Evolutionary conservation across 768 basidiomycete genomes (phyloP).

Genomic region (Trametes cingulata): DNA sequence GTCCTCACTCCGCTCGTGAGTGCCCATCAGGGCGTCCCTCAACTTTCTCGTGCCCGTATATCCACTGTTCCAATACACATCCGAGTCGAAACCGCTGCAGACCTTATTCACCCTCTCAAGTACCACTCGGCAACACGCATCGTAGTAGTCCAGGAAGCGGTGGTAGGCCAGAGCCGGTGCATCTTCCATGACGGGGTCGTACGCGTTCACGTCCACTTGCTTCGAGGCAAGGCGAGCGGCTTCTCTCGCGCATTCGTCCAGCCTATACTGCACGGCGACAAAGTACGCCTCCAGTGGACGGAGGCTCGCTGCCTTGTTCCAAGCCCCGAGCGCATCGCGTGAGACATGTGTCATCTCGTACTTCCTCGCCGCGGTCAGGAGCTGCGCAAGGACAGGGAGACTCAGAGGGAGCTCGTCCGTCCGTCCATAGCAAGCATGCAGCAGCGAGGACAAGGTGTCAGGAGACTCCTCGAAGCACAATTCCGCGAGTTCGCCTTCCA

Average conservation of each 20-base stretch:
- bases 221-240: conserved; percentile 29
- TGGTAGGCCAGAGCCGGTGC: conserved; percentile 12
- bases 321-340: neutral
- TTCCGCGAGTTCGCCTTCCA: neutral
- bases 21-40: too few species aligned
- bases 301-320: neutral
- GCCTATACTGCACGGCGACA: neutral
- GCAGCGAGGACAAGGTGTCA: neutral
- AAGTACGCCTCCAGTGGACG: conserved; percentile 6
- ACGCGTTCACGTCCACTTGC: neutral
- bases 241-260: neutral
- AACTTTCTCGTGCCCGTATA: too few species aligned
- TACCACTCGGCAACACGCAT: conserved; percentile 47
- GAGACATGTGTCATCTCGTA: neutral
- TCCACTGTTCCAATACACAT: too few species aligned
- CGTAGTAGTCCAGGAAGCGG: conserved; percentile 12
- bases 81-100: neutral
- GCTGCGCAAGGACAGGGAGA: neutral
- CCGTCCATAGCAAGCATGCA: neutral
- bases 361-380: neutral
- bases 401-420: neutral
- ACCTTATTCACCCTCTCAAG: neutral
- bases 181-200: neutral
- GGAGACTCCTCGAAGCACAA: neutral
- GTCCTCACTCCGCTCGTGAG: too few species aligned